Evolutionary conservation across 768 basidiomycete genomes (phyloP), one percentile per base, ranked within the genome.

Genomic region (Infundibulicybe gibba): DNA sequence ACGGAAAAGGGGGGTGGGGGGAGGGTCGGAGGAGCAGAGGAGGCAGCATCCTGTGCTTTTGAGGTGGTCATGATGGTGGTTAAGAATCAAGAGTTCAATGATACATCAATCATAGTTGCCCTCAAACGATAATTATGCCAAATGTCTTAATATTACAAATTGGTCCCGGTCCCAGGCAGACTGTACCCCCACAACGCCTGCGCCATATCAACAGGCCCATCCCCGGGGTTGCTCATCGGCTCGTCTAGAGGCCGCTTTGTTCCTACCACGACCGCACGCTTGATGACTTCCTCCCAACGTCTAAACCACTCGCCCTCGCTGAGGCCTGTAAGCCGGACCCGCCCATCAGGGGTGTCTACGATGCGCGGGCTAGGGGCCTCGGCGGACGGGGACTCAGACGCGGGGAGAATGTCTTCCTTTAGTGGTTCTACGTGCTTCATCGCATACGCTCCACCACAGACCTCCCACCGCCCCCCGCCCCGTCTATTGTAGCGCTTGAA

Each of bases 251-350:
- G 75, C 42, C 69, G 71, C 52, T 75, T 67, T 15, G 70, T 66
- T 44, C 60, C 63, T 4, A 67, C 50, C 2, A 90, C 87, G 0
- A 25, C 25, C 25, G 80, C 80, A 17, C 77, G 72, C 37, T 68
- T 69, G 45, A 94, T 88, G 1, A 80, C 71, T 19, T 69, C 71
- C 56, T 91, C 86, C 88, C 90, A 92, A 44, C 69, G 70, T 60
- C 73, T 76, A 61, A 90, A 86, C 90, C 90, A 94, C 51, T 85
- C 78, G 6, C 81, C 85, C 63, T 92, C 91, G 49, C 72, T 72
- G 47, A 80, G 56, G 5, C 90, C 90, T 1, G 80, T 57, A 8
- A 80, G 35, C 35, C 17, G 14, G 35, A 14, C 35, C 17, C 17
- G 14, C n/a, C n/a, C 35, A 4, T 38, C n/a, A 19, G 35, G 35